Evolutionary conservation across 2,329 filamentous ascomycete species (phyloP), one percentile per base, ranked within the genome.

Genomic region (Cercospora berteroae): DNA sequence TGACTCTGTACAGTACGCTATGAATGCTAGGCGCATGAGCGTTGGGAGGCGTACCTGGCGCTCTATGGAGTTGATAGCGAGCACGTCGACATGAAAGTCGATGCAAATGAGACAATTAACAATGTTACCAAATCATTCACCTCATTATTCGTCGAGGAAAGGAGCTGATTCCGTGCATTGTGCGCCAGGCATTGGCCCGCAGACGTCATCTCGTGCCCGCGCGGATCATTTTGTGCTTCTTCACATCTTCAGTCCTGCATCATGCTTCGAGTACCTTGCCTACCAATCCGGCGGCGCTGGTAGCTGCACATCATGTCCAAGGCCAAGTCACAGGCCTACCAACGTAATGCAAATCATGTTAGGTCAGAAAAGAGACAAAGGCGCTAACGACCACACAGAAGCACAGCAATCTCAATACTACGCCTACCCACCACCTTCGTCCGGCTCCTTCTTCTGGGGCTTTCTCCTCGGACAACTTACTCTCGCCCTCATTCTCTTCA

Each of bases 381-480:
- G 39, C 13, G 60, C 63, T 66, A 33, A 62, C 18, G 50, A 36
- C 4, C 4, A n/a, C 12, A 10, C 57, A 73, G 71, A 70, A 66
- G 61, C 69, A 52, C 67, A 73, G 39, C 70, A 73, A 50, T 59
- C 58, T 20, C 44, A 64, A 25, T 67, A 70, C 55, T 68, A 72
- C 66, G 67, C 67, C 18, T 55, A 58, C 67, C 69, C 73, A 69
- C 60, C 64, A 29, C 62, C 67, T 25, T 71, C 67, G 59, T 73
- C 70, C 9, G 74, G 72, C 73, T 95, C 93, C 39, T 98, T 98
- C 79, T 96, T 93, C 0, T 93, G 97, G 78, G 95, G 95, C 29
- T 90, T 99, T 73, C 88, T 99, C 59, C 85, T 98, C 33, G 95
- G 95, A 60, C 95, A 99, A 80, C 85, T 99, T 61, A 96, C 93